Evolutionary conservation across 805 yeast genomes (phyloP), one percentile per base, ranked within the genome.

Genomic region (Sugiyamaella mastotermitis): DNA sequence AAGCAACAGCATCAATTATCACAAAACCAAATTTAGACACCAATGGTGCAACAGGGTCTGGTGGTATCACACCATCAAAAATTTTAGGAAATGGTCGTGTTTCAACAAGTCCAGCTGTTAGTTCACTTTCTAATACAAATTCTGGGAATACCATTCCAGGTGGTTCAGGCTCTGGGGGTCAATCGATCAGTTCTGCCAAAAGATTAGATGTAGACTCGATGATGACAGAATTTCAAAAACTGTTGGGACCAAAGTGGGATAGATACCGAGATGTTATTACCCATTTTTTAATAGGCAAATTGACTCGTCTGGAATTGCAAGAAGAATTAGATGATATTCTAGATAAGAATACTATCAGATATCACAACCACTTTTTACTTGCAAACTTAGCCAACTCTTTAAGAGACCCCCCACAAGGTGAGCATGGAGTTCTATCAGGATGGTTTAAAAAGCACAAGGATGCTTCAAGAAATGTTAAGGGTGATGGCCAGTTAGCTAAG

Each of bases 331-430:
- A 67, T 31, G 71, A 71, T n/a, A 65, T 83, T 19, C 65, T 87
- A 14, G 71, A 68, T 36, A 58, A 56, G 19, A 61, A 62, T 15
- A 65, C 78, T 35, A 55, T 74, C 26, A 66, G 77, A 40, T 72
- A 80, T 66, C 98, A 92, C 61, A 90, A 90, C 61, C 86, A 83
- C 55, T 66, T 90, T 31, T 62, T 90, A 31, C 66, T 90, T 39
- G 78, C 94, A 11, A 81, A 85, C 54, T 67, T 88, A 47, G 87
- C 96, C 17, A 90, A 88, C 59, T 74, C 95, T 4, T 66, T 85
- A 40, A 71, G 85, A 41, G 92, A 83, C 45, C 76, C 79, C 14
- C 86, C 92, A 0, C 65, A 71, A 5, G 85, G 77, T 47, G 71
- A 56, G 20, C 57, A 45, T 32, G 62, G 50, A 25, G 45, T 39